Evolutionary conservation across 257 asterid species (phyloP).

Genomic region (Gardenia jasminoides): DNA sequence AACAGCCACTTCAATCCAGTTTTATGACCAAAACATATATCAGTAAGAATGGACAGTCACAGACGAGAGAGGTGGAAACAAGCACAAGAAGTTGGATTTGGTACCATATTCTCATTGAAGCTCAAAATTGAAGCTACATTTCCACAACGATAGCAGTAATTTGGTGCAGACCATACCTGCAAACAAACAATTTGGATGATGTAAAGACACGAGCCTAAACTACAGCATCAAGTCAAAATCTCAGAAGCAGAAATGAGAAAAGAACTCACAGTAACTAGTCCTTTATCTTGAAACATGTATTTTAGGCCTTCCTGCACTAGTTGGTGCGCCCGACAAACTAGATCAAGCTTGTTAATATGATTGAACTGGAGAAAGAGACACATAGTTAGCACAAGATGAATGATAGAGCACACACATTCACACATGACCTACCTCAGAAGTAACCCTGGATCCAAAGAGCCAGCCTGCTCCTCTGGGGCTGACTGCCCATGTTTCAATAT

Average conservation of each 20-base stretch:
- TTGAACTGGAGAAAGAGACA: constrained; percentile 65
- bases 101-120: constrained; percentile 97
- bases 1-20: neutral
- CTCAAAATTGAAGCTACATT: constrained; percentile 95
- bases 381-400: constrained; percentile 10
- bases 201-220: constrained; percentile 2
- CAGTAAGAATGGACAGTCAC: neutral
- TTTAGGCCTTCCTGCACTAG: constrained; percentile 98
- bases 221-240: neutral
- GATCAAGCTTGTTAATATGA: constrained; percentile 89
- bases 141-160: constrained; percentile 97
- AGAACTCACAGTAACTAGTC: constrained; percentile 91
- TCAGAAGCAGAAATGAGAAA: constrained; percentile 9
- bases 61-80: neutral
- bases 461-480: constrained; percentile 99
- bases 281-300: constrained; percentile 98
- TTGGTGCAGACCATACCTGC: constrained; percentile 99
- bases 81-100: constrained; percentile 1
- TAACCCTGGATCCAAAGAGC: constrained; percentile 98
- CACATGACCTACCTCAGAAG: constrained; percentile 65
- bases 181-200: constrained; percentile 11
- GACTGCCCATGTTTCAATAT: constrained; percentile 99
- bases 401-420: neutral
- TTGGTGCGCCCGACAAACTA: constrained; percentile 98
- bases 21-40: neutral